These are phyloP conservation scores for Spinellus fusiger DNA, from an alignment of 192 early-diverging fungal genomes.

Conservation along the genomic window DNA sequence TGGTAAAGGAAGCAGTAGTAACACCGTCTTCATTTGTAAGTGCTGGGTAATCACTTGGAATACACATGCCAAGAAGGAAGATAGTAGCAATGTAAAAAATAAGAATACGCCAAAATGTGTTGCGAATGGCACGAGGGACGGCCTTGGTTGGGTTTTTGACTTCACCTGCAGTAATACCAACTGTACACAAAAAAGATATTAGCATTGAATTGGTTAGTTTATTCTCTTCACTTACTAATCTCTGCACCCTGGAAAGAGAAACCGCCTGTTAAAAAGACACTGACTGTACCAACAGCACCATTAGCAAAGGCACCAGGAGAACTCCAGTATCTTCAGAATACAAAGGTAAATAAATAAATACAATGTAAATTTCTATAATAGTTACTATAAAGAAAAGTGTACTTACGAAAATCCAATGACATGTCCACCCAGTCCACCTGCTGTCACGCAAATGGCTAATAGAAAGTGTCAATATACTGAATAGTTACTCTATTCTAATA, in stretches of 20 bases:
- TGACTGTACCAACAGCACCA: constrained; percentile 52
- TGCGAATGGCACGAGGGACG: constrained; percentile 65
- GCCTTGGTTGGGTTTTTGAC: constrained; percentile 74
- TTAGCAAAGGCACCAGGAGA: constrained; percentile 59
- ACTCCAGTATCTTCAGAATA: constrained; percentile 48
- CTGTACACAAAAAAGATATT: constrained; percentile 4
- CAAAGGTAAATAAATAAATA: background rate
- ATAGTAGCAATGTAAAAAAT: constrained; percentile 79
- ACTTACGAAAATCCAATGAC: constrained; percentile 38
- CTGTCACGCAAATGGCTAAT: constrained; percentile 48
- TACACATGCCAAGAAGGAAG: constrained; percentile 72
- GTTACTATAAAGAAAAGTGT: background rate
- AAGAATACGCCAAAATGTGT: constrained; percentile 78
- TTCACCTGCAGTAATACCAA: constrained; percentile 88
- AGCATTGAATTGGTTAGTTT: background rate
- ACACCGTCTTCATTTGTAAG: constrained; percentile 40
- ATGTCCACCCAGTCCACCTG: constrained; percentile 49
- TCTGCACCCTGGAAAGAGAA: constrained; percentile 87
- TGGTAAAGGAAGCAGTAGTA: constrained; percentile 55
- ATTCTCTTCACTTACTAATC: constrained; percentile 28
- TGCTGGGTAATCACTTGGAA: constrained; percentile 52
- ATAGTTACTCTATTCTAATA: background rate
- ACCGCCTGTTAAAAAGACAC: constrained; percentile 64
- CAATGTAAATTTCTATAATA: background rate
- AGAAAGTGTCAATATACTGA: background rate